Conservation (phyloP, 176 grass and related monocot species). For the bread wheat (Triticum aestivum) region DNA sequence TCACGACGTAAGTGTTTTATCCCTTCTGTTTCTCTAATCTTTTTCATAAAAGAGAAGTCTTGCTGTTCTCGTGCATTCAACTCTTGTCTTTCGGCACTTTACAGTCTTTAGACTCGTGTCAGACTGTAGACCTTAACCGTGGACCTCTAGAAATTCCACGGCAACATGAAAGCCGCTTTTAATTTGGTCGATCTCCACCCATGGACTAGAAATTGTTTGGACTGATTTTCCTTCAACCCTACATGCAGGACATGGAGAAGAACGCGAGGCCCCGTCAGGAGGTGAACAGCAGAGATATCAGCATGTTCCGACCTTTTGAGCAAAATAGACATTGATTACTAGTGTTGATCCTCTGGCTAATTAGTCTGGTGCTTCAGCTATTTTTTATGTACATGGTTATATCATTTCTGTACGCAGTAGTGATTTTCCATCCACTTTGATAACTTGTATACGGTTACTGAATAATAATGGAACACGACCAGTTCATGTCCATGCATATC, state of each 20-base stretch:
- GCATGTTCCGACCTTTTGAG: constrained; percentile 34
- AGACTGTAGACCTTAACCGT: too few species aligned
- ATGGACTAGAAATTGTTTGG: not conserved
- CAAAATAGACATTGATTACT: not conserved
- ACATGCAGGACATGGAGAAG: constrained; percentile 39
- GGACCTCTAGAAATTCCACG: too few species aligned
- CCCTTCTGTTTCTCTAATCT: not conserved
- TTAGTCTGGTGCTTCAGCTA: too few species aligned
- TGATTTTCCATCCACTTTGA: not conserved
- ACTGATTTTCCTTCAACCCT: not conserved
- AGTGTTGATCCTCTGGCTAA: too few species aligned
- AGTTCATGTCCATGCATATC: not conserved
- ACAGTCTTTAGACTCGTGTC: too few species aligned
- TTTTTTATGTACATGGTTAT: not conserved
- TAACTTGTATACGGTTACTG: not conserved
- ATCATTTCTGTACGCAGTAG: too few species aligned
- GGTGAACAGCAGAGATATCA: constrained; percentile 38
- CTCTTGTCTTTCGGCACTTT: too few species aligned
- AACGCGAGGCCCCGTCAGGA: constrained; percentile 70
- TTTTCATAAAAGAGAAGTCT: not conserved
- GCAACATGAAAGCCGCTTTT: too few species aligned
- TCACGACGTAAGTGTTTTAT: constrained; percentile 49
- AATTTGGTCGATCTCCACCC: not conserved
- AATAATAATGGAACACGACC: not conserved
- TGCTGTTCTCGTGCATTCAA: not conserved